Evolutionary conservation across 768 basidiomycete genomes (phyloP).

Genomic region (Suillus spraguei): DNA sequence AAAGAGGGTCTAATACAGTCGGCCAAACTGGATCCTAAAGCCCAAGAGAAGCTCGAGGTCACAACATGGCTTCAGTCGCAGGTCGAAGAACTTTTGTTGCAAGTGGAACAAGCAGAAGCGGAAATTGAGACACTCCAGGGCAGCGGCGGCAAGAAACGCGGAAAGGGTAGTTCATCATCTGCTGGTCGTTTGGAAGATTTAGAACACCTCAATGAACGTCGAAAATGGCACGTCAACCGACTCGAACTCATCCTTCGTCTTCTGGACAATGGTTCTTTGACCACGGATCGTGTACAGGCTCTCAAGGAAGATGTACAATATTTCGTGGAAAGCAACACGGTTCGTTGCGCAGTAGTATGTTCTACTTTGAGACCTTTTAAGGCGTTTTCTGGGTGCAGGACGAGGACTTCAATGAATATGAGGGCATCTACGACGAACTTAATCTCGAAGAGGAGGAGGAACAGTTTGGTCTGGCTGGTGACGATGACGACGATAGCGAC

Average conservation of each 20-base stretch:
- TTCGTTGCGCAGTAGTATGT: constrained; percentile 45
- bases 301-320: constrained; percentile 95
- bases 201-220: constrained; percentile 87
- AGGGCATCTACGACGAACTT: constrained; percentile 97
- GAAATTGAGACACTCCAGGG: constrained; percentile 88
- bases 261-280: constrained; percentile 89
- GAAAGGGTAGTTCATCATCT: constrained; percentile 63
- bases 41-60: constrained; percentile 93
- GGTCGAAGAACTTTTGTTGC: constrained; percentile 91
- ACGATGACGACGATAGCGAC: constrained; percentile 81
- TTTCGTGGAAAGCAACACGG: constrained; percentile 95
- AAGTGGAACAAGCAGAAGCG: constrained; percentile 93
- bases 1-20: constrained; percentile 97
- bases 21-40: constrained; percentile 93
- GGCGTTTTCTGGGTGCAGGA: constrained; percentile 55
- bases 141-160: constrained; percentile 76
- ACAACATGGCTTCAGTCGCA: constrained; percentile 84
- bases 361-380: constrained; percentile 20
- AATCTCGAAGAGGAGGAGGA: constrained; percentile 97
- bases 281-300: constrained; percentile 75
- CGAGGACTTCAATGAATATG: constrained; percentile 96
- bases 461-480: constrained; percentile 76
- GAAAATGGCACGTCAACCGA: constrained; percentile 93
- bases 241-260: constrained; percentile 92
- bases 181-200: constrained; percentile 81